phyloP scores from a whole-genome alignment of 768 basidiomycete genomes.

The Xerocomellus chrysenteron region DNA sequence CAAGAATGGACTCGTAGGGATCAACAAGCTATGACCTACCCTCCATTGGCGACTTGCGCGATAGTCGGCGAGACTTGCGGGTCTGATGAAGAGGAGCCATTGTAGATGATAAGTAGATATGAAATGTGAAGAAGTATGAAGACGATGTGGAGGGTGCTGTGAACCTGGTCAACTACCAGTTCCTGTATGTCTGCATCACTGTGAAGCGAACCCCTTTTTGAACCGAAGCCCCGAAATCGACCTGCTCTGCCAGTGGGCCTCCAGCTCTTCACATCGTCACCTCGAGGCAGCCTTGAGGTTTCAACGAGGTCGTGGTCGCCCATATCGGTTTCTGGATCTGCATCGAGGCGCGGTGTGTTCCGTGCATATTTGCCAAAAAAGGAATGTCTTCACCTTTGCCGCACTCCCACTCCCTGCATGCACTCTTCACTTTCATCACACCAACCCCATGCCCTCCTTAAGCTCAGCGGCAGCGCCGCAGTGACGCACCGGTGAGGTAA shows the following conservation, averaged over 20 bases:
- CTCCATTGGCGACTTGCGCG: conserved; percentile 38
- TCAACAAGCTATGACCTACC: conserved; percentile 26
- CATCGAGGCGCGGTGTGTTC: conserved; percentile 17
- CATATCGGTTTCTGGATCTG: conserved; percentile 32
- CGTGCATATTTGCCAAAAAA: background rate
- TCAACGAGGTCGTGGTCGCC: conserved; percentile 21
- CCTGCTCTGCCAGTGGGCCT: conserved; percentile 15
- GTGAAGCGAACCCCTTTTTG: conserved; percentile 29
- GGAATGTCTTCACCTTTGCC: conserved; percentile 12
- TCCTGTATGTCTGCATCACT: conserved; percentile 8
- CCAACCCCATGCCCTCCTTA: background rate
- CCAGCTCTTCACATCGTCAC: conserved; percentile 39
- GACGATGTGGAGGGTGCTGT: background rate
- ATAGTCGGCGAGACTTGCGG: conserved; percentile 47
- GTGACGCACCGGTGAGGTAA: conserved; percentile 10
- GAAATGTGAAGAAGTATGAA: conserved; percentile 1
- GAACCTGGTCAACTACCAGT: conserved; percentile 1
- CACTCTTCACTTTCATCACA: conserved; percentile 11
- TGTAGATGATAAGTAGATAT: background rate
- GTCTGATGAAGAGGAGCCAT: conserved; percentile 36
- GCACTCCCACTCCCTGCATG: background rate
- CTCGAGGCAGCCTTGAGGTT: conserved; percentile 39
- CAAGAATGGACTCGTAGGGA: conserved; percentile 29
- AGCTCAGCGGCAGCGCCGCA: background rate
- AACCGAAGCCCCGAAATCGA: conserved; percentile 22